Evolutionary conservation across 257 asterid genomes (phyloP), one percentile per base, ranked within the genome.

Genomic region (Solanum rostratum): DNA sequence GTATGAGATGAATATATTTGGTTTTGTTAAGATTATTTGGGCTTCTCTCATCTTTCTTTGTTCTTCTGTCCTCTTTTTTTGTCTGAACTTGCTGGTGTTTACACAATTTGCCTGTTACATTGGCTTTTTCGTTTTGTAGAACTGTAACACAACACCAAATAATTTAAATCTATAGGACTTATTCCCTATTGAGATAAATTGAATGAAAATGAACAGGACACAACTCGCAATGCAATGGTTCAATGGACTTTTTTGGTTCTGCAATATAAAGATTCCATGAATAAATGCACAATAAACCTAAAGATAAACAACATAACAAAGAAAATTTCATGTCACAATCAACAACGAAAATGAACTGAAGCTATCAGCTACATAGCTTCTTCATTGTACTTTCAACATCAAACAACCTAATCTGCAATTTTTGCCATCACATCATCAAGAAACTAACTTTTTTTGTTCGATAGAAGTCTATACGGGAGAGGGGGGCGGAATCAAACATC

Each of bases 361-460:
- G 84, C 78, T 57, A 88, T 45, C 84, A 88, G 88, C 24, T 80
- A 60, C 85, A 83, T 88, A 85, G 85, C 87, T 69, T 70, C 60
- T 20, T 39, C 68, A 43, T 59, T 41, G 29, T 79, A 41, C 65
- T 57, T 29, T 54, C 78, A 83, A 30, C 73, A 45, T 59, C 37
- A n/a, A 54, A 50, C 66, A 81, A 13, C 57, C 49, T 33, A 57
- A 80, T 29, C 52, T 30, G 37, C 41, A 76, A 7, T 24, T 57
- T 60, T 19, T 19, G 15, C 73, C 81, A 85, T 18, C 70, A 49
- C 6, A 33, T 20, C 68, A 27, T 39, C 49, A 49, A 85, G 9
- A 20, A 53, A 39, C 3, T 24, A 74, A 27, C 14, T 24, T 49
- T 6, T 46, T 49, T 76, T 49, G 82, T 76, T 27, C 62, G 49